Base-by-base conservation (phyloP, 1,139 yeast genomes). In the Kodamaea sp. region DNA sequence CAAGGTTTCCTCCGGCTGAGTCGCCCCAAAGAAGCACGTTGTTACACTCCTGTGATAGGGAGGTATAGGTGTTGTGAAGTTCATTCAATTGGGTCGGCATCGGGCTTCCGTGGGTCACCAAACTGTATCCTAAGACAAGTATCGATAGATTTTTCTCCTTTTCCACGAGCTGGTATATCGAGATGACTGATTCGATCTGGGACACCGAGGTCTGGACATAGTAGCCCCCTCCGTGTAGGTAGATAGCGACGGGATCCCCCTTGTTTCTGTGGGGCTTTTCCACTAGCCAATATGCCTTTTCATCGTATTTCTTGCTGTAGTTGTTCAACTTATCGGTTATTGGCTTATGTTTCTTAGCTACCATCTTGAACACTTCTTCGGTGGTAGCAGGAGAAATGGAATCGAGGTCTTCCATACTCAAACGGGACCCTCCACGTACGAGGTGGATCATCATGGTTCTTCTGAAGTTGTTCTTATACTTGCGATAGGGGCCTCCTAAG, bases 161-260 rank as follows among this genome's bases (percentile, higher is more conserved):
- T 6, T 58, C 61, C 10, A 69, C 31, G 12, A 63, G 49, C 24
- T 55, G 53, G 38, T 64, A 58, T 10, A 64, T 47, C 4, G 67
- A 51, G 11, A 60, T 33, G 9, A 66, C 21, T 0, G 64, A 47
- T 36, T 59, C 59, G 20, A 69, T 24, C 38, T 70, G 76, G 24
- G 53, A 48, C 0, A 61, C 60, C 34, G 51, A 49, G 1, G 70
- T 59, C 35, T 68, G 62, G 23, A 64, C 36, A 35, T 55, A 64
- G 44, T 58, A 70, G 2, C 74, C 75, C 2, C 76, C 76, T 11
- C 76, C 76, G 41, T 70, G 76, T 9, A 53, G 43, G 40, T 56
- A 70, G 16, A 70, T 49, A 15, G 70, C 46, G 13, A 70, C 48
- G 1, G 74, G 74, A 38, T 68, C 73, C 5, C 39, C 31, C 0